Percentiles rank a stretch among this genome's conserved stretches.
Evolutionary conservation across 352 stramenopile genomes (phyloP).

Genomic region (Pythium rishiriense): DNA sequence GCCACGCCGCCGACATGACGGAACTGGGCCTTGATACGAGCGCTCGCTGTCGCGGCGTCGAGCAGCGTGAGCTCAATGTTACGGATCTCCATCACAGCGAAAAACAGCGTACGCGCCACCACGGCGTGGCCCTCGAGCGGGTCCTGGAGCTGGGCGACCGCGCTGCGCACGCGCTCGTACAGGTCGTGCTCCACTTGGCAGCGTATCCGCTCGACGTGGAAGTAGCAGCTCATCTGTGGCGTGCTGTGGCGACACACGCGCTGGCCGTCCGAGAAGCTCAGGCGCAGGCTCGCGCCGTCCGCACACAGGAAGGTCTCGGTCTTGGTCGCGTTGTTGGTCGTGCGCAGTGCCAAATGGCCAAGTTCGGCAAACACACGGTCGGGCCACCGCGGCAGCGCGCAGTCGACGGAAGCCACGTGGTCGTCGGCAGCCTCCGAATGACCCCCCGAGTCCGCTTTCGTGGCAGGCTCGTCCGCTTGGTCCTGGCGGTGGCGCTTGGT

Average conservation of each 20-base stretch:
- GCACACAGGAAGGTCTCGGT: constrained; percentile 36
- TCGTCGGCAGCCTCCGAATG: neutral
- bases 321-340: constrained; percentile 14
- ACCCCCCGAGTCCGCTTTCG: too few relatives aligned
- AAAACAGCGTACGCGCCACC: constrained; percentile 37
- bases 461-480: neutral
- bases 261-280: constrained; percentile 55
- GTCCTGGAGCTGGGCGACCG: neutral
- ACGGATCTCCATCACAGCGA: constrained; percentile 51
- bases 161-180: constrained; percentile 22
- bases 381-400: constrained; percentile 29
- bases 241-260: constrained; percentile 45
- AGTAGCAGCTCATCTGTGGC: constrained; percentile 48
- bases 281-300: constrained; percentile 40
- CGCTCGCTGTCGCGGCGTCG: neutral
- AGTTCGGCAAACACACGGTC: constrained; percentile 52
- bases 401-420: neutral
- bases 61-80: constrained; percentile 58
- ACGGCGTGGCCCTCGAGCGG: neutral
- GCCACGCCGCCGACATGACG: constrained; percentile 56
- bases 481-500: neutral
- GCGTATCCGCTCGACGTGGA: constrained; percentile 43
- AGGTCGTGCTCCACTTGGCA: constrained; percentile 40
- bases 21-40: constrained; percentile 43
- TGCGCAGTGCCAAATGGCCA: constrained; percentile 28